Conservation (phyloP, 257 asterid genomes). For the Dorcoceras hygrometricum region DNA sequence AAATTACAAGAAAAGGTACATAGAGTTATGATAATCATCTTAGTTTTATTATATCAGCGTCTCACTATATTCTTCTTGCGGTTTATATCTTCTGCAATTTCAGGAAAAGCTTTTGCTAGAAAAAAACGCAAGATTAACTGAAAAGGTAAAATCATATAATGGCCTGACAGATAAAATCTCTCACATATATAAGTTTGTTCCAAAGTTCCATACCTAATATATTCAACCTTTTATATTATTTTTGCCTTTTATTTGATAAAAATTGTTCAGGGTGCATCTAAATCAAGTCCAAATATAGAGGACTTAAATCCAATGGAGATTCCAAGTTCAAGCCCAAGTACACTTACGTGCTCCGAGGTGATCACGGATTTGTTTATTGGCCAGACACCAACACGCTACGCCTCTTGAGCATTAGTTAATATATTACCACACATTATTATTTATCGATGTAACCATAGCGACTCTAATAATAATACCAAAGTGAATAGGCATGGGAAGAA, state of each 20-base stretch:
- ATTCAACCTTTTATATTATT: too few species aligned
- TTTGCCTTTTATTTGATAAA: not conserved
- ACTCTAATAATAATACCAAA: too few species aligned
- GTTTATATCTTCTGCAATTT: not conserved
- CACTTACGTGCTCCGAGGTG: not conserved
- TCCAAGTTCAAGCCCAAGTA: not conserved
- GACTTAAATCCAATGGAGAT: too few species aligned
- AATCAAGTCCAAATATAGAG: not conserved
- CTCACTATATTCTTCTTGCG: not conserved
- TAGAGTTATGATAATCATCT: too few species aligned
- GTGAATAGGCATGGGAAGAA: too few species aligned
- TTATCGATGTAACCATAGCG: not conserved
- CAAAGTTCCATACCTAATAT: too few species aligned
- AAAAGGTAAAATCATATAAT: not conserved
- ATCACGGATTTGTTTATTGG: not conserved
- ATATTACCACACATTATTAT: not conserved
- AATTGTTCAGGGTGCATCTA: not conserved
- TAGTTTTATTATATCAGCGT: not conserved
- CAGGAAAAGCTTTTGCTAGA: not conserved
- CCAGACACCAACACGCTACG: not conserved
- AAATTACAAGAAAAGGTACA: slow-evolving; percentile 34
- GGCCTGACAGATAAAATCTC: too few species aligned
- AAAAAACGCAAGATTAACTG: not conserved
- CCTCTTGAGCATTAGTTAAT: not conserved
- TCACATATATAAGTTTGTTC: too few species aligned